Percentiles rank a stretch among this genome's conserved stretches.
Conservation (phyloP, 1,284 basidiomycete genomes). For the Boletus coffeatus region DNA sequence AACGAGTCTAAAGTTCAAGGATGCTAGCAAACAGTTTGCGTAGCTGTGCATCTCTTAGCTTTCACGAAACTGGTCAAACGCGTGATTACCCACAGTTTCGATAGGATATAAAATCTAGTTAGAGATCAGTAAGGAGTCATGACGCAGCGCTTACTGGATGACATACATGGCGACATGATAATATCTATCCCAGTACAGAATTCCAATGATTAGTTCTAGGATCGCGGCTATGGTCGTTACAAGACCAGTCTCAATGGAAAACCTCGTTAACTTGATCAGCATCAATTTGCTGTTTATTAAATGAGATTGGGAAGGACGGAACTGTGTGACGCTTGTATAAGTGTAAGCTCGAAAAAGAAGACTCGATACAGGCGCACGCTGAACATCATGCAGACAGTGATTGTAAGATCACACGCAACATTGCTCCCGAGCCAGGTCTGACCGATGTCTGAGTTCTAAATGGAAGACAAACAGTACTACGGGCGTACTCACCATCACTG, state of each 20-base stretch:
- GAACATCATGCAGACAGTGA: neutral
- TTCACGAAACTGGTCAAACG: neutral
- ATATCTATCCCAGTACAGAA: neutral
- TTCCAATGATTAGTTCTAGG: neutral
- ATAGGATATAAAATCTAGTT: conserved; percentile 9
- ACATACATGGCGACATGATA: conserved; percentile 12
- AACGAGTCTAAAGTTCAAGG: conserved; percentile 9
- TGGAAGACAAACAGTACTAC: neutral
- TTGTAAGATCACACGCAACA: neutral
- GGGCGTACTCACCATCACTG: neutral
- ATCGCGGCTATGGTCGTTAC: neutral
- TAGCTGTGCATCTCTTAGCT: conserved; percentile 8
- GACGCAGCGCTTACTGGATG: neutral
- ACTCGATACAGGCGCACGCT: neutral
- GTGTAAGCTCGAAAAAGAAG: neutral
- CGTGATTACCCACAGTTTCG: conserved; percentile 10
- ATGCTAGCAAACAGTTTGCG: conserved; percentile 12
- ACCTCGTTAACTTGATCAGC: neutral
- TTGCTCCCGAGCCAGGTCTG: neutral
- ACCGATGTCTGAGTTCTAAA: neutral
- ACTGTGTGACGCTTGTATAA: neutral
- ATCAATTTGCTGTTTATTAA: neutral
- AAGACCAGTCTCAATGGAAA: neutral
- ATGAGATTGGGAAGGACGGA: neutral
- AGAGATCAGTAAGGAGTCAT: neutral